Evolutionary conservation across 768 basidiomycete genomes (phyloP), one percentile per base, ranked within the genome.

Genomic region (Panus rudis): DNA sequence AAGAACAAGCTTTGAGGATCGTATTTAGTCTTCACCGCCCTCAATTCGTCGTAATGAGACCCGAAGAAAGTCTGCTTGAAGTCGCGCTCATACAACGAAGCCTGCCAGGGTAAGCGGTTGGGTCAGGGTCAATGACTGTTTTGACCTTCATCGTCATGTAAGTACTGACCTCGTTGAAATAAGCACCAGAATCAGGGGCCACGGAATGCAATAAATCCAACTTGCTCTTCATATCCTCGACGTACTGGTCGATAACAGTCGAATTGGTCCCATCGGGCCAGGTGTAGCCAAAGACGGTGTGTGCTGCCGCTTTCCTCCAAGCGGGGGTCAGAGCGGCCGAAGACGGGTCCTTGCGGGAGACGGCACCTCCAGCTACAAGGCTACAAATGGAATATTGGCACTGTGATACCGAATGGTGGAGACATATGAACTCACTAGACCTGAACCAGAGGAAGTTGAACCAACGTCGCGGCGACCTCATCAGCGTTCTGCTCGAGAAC

Each of bases 21-120:
- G 40, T 73, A 71, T 46, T 54, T 62, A 4, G 39, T 25, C 52
- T 77, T 76, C 55, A 78, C 70, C 1, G 43, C 48, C 48, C 63
- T 64, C 23, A 75, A 52, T 20, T 42, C 56, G 3, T 50, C 13
- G 37, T 73, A 72, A 47, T 76, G 70, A 1, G 59, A 45, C 0
- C 74, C 74, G 47, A 72, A 77, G 55, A 73, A 76, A 0, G 67
- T 60, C n/a, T 61, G 49, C 50, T 66, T 56, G 41, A 64, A 68
- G 32, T 75, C 54, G 6, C 52, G 41, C 47, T 74, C 70, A 35
- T 68, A 67, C 26, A 65, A 46, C 1, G 67, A 70, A 2, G 68
- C 75, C 73, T 75, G 35, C 10, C 6, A 45, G 11, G 14, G 21
- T 16, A 24, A 10, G 24, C 20, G 14, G 17, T 30, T 14, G 42